A percentile compares a stretch with the other conserved stretches of the same genome.
phyloP scores from a whole-genome alignment of 2,329 filamentous ascomycete species.

The Erysiphe pulchra region DNA sequence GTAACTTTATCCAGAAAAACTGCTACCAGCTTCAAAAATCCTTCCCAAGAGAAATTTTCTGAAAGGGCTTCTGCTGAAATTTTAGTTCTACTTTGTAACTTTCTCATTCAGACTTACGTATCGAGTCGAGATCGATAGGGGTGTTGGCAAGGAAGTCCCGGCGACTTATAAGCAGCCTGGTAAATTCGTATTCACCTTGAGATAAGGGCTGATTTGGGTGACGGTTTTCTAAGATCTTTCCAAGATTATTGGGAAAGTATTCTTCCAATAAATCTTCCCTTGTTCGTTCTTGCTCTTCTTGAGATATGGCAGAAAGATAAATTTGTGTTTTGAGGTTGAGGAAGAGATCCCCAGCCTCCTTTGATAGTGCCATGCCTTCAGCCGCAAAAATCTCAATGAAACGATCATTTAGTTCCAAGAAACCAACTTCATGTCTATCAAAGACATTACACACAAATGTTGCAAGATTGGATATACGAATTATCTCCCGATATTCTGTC shows the following conservation, averaged over 20 bases:
- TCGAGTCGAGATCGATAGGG: slow-evolving; percentile 19
- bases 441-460: slow-evolving; percentile 39
- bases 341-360: slow-evolving; percentile 32
- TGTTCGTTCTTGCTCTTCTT: slow-evolving; percentile 21
- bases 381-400: slow-evolving; percentile 39
- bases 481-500: slow-evolving; percentile 26
- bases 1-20: slow-evolving; percentile 30
- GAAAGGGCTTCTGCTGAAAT: slow-evolving; percentile 17
- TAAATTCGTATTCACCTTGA: slow-evolving; percentile 32
- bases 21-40: slow-evolving; percentile 32
- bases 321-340: slow-evolving; percentile 42
- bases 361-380: slow-evolving; percentile 28
- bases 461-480: slow-evolving; percentile 37
- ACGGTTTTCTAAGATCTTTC: slow-evolving; percentile 24
- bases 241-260: slow-evolving; percentile 31
- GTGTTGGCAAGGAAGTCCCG: slow-evolving; percentile 30
- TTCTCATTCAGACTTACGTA: slow-evolving; percentile 13
- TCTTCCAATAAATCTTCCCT: slow-evolving; percentile 30
- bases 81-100: slow-evolving; percentile 2
- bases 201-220: slow-evolving; percentile 28
- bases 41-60: slow-evolving; percentile 35
- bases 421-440: slow-evolving; percentile 35
- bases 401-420: slow-evolving; percentile 34
- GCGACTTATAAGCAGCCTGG: slow-evolving; percentile 25
- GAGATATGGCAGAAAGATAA: slow-evolving; percentile 34